These are phyloP conservation scores for Bipolaris cookei DNA, from an alignment of 2,329 filamentous ascomycete genomes.

Conservation along the genomic window DNA sequence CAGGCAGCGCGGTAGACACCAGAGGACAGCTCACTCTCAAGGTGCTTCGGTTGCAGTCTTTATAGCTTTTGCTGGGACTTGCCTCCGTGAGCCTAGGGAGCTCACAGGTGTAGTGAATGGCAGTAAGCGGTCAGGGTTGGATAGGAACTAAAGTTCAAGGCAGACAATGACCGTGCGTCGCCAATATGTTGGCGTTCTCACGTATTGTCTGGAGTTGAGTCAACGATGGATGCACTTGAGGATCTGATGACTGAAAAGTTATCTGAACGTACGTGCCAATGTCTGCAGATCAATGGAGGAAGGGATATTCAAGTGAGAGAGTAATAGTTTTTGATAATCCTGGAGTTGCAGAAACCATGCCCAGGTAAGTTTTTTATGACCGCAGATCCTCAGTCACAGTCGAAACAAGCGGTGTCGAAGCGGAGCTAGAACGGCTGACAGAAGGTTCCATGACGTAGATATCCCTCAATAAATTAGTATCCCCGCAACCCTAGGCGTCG, in stretches of 20 bases:
- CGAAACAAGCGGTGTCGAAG: constrained; percentile 6
- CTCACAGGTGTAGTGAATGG: neutral
- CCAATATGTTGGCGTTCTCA: neutral
- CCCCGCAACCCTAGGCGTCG: too few relatives aligned
- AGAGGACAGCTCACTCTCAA: neutral
- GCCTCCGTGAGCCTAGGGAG: neutral
- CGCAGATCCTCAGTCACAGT: constrained; percentile 2
- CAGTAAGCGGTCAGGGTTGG: neutral
- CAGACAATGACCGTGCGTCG: neutral
- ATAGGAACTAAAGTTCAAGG: neutral
- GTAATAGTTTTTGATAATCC: neutral
- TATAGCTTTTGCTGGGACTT: neutral
- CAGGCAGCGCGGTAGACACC: constrained; percentile 4
- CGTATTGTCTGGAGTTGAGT: neutral
- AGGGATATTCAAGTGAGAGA: constrained; percentile 14
- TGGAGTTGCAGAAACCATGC: neutral
- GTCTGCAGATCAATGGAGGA: neutral
- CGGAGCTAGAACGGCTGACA: neutral
- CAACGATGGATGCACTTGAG: neutral
- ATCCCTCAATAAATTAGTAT: neutral
- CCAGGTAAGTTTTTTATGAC: neutral
- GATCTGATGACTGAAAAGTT: neutral
- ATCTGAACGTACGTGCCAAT: too few relatives aligned
- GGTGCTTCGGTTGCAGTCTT: constrained; percentile 1
- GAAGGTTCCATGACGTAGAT: constrained; percentile 1